Base-by-base conservation (phyloP, 345 rosid species). In the Aurinia saxatilis region DNA sequence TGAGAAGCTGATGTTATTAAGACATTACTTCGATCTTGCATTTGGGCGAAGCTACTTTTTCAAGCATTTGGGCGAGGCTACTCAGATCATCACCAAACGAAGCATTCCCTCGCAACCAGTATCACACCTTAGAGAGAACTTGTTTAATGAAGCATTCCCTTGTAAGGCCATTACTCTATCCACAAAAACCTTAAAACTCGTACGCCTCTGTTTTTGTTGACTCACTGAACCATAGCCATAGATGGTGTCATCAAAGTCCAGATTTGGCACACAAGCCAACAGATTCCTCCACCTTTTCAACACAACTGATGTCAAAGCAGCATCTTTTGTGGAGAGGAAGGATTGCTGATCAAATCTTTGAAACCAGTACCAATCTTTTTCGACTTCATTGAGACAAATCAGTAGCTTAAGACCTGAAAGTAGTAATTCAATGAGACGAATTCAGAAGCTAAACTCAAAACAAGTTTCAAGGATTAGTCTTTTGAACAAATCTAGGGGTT, bases 11-110 rank as follows among this genome's bases (percentile, higher is more conserved):
- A 66, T 36, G 12, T 66, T 17, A 66, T 37, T 48, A n/a, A 56
- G 70, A 55, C 47, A 66, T 29, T 16, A 66, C 40, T 27, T 37
- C 31, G 47, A 66, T 55, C 33, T 66, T 9, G 63, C 63, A 66
- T 17, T 56, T 66, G 14, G 63, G 0, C 27, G 70, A 66, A 16
- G 70, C 63, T 36, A 66, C 56, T 17, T 56, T 55, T 2, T 55
- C 30, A 27, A 66, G 16, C 63, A 25, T 25, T 11, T 46, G 56
- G 27, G 1, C 15, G 36, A 66, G 8, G 44, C 21, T 15, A 1
- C 9, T 55, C 31, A 27, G 18, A 66, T 55, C 63, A 25, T 7
- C 15, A 4, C 55, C 70, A n/a, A n/a, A n/a, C n/a, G 16, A n/a
- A 0, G 8, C n/a, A 35, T 61, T 66, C 19, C 25, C 63, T 66